A percentile compares a stretch with the other conserved stretches of the same genome.
Evolutionary conservation across 202 grass and related monocot genomes (phyloP).

Genomic region (Setaria italica): DNA sequence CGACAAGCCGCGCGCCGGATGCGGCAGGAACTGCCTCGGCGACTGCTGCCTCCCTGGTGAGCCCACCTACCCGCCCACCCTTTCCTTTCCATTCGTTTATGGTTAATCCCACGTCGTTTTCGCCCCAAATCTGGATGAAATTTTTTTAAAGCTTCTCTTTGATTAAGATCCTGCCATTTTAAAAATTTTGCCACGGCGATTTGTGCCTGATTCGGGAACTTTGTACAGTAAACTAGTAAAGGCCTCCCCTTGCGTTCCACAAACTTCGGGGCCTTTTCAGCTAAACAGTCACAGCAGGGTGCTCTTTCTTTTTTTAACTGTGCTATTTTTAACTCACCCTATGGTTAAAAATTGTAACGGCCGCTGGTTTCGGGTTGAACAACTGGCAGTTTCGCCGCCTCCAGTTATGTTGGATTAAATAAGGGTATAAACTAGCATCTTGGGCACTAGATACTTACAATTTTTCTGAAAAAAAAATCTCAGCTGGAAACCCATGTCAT

Average conservation of each 20-base stretch:
- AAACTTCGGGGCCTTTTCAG: constrained; percentile 41
- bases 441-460: background rate
- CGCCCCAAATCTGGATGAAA: constrained; percentile 9
- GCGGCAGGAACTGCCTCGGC: constrained; percentile 90
- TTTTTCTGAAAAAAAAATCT: background rate
- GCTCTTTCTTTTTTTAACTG: background rate
- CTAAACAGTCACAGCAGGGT: background rate
- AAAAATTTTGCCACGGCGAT: background rate
- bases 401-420: constrained; percentile 3
- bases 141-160: background rate
- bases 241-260: background rate
- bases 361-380: constrained; percentile 4
- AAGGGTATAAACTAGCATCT: background rate
- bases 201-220: background rate
- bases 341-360: constrained; percentile 12
- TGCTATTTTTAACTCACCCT: constrained; percentile 17
- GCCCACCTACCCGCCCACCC: background rate
- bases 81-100: background rate
- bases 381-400: background rate
- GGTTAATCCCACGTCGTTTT: constrained; percentile 26
- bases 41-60: constrained; percentile 93
- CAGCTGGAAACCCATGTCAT: background rate
- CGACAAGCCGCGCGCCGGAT: constrained; percentile 52
- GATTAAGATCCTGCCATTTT: background rate
- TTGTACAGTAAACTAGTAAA: background rate